Percentiles rank a stretch among this genome's conserved stretches.
Evolutionary conservation across 2,329 filamentous ascomycete genomes (phyloP).

Genomic region (Ophiostoma angusticollis): DNA sequence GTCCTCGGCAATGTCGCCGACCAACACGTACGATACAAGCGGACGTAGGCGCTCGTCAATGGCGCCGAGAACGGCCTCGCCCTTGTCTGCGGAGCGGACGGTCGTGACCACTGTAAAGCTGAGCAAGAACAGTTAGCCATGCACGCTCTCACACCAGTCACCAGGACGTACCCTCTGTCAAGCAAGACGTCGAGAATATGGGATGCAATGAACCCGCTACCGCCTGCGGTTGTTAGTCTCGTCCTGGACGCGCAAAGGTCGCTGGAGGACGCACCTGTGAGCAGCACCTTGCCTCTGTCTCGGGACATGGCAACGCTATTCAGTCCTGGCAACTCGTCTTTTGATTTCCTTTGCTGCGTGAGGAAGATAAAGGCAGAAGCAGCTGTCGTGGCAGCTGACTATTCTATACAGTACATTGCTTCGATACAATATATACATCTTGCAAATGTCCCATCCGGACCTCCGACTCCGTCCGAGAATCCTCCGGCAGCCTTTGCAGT

Average conservation of each 20-base stretch:
- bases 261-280: conserved; percentile 30
- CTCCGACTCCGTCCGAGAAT: conserved; percentile 3
- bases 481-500: neutral
- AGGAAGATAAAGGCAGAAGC: too few relatives aligned
- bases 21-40: conserved; percentile 36
- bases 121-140: conserved; percentile 4
- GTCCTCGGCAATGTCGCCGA: conserved; percentile 58
- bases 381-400: too few relatives aligned
- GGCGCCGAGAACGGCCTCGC: conserved; percentile 28
- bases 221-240: too few relatives aligned
- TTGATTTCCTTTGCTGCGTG: too few relatives aligned
- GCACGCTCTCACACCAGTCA: too few relatives aligned
- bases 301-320: too few relatives aligned
- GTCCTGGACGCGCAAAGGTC: too few relatives aligned
- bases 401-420: too few relatives aligned
- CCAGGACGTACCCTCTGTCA: conserved; percentile 25
- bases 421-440: too few relatives aligned
- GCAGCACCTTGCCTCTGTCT: conserved; percentile 27
- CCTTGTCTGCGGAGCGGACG: conserved; percentile 35
- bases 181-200: conserved; percentile 37
- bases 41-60: conserved; percentile 29
- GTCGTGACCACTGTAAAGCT: conserved; percentile 33
- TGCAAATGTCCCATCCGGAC: too few relatives aligned
- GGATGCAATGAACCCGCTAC: conserved; percentile 41
- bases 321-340: too few relatives aligned